Percentiles rank a stretch among this genome's conserved stretches.
Conservation (phyloP, 2,329 filamentous ascomycete genomes). For the Westerdykella aurantiaca region DNA sequence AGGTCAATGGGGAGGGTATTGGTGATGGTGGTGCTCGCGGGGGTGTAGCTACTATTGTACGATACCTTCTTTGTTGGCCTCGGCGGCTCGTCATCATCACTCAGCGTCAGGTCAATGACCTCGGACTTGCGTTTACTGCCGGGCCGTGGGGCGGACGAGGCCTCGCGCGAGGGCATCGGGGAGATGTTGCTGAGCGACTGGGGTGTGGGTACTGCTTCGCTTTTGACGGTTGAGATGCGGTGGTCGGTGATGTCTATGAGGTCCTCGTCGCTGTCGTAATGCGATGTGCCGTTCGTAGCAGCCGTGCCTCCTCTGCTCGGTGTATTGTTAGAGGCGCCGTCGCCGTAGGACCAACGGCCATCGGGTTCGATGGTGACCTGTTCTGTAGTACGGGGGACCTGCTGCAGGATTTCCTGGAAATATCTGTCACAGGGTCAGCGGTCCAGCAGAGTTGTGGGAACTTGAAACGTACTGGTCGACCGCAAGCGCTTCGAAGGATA, state of each 20-base stretch:
- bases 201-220: conserved; percentile 32
- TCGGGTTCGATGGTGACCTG: conserved; percentile 87
- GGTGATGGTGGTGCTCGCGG: no score
- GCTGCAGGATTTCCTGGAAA: conserved; percentile 76
- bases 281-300: conserved; percentile 29
- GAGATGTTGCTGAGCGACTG: conserved; percentile 39
- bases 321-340: conserved; percentile 37
- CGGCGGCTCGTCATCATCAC: conserved; percentile 39
- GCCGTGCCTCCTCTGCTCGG: conserved; percentile 30
- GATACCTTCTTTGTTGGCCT: conserved; percentile 39
- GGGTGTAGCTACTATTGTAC: conserved; percentile 15
- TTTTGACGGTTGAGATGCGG: conserved; percentile 38
- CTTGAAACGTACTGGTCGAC: conserved; percentile 67
- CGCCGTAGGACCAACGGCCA: conserved; percentile 63
- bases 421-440: conserved; percentile 51
- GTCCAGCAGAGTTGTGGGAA: conserved; percentile 1
- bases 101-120: conserved; percentile 47
- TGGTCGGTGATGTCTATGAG: conserved; percentile 42
- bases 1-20: no score
- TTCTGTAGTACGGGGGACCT: conserved; percentile 65
- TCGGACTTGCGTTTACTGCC: conserved; percentile 42
- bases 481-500: conserved; percentile 74
- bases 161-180: conserved; percentile 43
- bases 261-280: conserved; percentile 43
- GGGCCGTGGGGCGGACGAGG: conserved; percentile 28